Evolutionary conservation across 441 rosid species (phyloP), one percentile per base, ranked within the genome.

Genomic region (California macrophylla): DNA sequence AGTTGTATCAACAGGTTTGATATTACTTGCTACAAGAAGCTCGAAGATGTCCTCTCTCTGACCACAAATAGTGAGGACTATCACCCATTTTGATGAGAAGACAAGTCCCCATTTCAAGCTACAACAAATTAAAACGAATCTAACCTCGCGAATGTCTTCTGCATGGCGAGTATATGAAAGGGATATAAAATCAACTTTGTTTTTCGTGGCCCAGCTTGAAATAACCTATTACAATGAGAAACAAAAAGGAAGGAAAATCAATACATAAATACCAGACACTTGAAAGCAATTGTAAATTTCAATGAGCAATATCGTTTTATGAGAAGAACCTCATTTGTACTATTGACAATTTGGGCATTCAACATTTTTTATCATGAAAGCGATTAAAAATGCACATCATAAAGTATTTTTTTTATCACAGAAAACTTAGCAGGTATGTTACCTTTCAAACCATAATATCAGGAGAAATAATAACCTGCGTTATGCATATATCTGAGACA

Each of bases 111-210:
- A 4, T 32, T 36, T 45, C 36, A 30, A 66, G 69, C 28, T 30
- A 21, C 52, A 8, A 62, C 78, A 40, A 40, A 10, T 10, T 10
- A 40, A 9, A 40, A 40, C 13, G 12, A 40, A 10, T 40, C 13
- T 13, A 47, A 75, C 78, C 74, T 75, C 78, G 28, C 71, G 56
- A 16, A 75, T 71, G 52, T 75, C 74, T 32, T 75, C 75, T 1
- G 29, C 75, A 0, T 25, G 72, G 36, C 78, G 71, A 66, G 78
- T 71, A 69, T 71, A 75, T 0, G 78, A 75, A 64, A 75, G 74
- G 12, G 78, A 75, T 58, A 75, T 75, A 23, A 75, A 71, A 26
- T 75, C 69, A 36, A 75, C 52, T 32, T 71, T 71, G 72, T 75
- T 75, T 13, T 45, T 45, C 18, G 52, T 15, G 52, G 18, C 52